A percentile compares a stretch with the other conserved stretches of the same genome.
Evolutionary conservation across 2,329 filamentous ascomycete species (phyloP).

Genomic region (Ophiosphaerella korrae): DNA sequence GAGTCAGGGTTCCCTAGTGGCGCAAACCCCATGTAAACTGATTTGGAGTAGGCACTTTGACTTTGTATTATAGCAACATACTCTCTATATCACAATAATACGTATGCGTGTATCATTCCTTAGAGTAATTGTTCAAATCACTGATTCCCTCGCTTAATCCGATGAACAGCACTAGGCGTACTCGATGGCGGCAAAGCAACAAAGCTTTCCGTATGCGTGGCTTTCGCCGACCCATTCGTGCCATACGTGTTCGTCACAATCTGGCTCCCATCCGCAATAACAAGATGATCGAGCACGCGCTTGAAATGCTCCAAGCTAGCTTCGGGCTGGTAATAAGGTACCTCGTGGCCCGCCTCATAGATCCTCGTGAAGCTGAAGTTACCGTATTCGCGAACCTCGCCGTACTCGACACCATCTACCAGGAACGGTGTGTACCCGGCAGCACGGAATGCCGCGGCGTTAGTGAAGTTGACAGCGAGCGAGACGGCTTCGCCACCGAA

Average conservation of each 20-base stretch:
- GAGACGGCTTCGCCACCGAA: slow-evolving; percentile 76
- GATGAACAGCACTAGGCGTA: slow-evolving; percentile 19
- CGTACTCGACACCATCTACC: slow-evolving; percentile 65
- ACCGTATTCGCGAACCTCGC: slow-evolving; percentile 75
- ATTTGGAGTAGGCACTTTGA: too few relatives aligned
- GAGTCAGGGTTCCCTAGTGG: too few relatives aligned
- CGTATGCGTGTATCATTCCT: too few relatives aligned
- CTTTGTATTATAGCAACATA: too few relatives aligned
- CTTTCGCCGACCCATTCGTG: slow-evolving; percentile 38
- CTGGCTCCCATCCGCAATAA: slow-evolving; percentile 37
- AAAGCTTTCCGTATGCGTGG: slow-evolving; percentile 39
- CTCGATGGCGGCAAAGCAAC: slow-evolving; percentile 34
- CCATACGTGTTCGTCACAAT: slow-evolving; percentile 33
- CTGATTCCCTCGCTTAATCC: slow-evolving; percentile 4
- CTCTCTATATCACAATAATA: too few relatives aligned
- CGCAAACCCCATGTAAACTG: too few relatives aligned
- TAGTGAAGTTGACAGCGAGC: slow-evolving; percentile 58
- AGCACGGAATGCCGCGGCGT: slow-evolving; percentile 58
- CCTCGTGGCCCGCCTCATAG: slow-evolving; percentile 59
- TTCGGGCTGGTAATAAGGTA: slow-evolving; percentile 51
- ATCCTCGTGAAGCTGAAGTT: slow-evolving; percentile 63
- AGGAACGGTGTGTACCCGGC: slow-evolving; percentile 75
- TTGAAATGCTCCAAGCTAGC: slow-evolving; percentile 39
- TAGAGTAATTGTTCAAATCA: background rate
- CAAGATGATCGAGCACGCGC: slow-evolving; percentile 30